Conservation (phyloP, 805 yeast genomes). For the Metschnikowia arizonensis region DNA sequence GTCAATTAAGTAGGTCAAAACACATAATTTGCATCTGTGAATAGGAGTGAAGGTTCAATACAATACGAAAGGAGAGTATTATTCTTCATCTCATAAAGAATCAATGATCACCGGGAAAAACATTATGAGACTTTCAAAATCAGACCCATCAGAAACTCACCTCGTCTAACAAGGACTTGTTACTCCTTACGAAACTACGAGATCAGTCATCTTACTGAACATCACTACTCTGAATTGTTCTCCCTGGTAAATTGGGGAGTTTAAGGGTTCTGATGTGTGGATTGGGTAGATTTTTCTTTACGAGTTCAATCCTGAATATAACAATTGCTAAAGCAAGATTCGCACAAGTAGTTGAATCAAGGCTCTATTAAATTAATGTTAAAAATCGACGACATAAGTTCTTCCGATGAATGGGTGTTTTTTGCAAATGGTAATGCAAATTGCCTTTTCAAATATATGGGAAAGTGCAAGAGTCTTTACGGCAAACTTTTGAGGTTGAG, state of each 20-base stretch:
- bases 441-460: constrained; percentile 40
- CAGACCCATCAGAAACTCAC: neutral
- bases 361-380: neutral
- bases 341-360: neutral
- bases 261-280: neutral
- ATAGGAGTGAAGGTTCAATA: neutral
- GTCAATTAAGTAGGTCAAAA: neutral
- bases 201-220: neutral
- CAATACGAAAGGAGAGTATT: neutral
- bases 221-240: neutral
- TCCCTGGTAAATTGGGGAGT: neutral
- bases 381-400: neutral
- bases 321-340: neutral
- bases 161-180: neutral
- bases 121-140: neutral
- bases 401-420: constrained; percentile 38
- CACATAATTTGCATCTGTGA: neutral
- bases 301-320: constrained; percentile 1
- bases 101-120: neutral
- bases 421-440: constrained; percentile 49
- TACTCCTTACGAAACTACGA: neutral
- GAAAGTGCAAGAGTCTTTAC: constrained; percentile 27
- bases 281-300: neutral
- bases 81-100: neutral
- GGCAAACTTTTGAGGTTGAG: constrained; percentile 39